phyloP scores from a whole-genome alignment of 257 asterid species.

The Solanum bulbocastanum region DNA sequence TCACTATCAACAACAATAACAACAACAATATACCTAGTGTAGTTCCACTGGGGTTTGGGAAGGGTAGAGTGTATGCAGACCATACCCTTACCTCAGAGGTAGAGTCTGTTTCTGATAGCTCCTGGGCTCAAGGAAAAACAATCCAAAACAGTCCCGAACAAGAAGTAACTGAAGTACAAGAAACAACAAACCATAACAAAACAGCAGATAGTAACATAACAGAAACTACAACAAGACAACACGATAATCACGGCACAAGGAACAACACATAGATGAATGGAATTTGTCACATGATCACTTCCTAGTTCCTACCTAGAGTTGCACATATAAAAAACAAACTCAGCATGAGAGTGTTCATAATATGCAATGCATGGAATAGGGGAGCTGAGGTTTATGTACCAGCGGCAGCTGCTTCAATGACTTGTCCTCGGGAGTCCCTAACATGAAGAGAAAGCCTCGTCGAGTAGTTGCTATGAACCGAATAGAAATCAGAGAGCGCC shows the following conservation, averaged over 20 bases:
- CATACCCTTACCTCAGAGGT: background rate
- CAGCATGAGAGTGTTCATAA: background rate
- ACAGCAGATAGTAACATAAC: background rate
- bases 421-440: constrained; percentile 27
- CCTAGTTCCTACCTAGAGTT: background rate
- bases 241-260: background rate
- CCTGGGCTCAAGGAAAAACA: background rate
- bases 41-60: background rate
- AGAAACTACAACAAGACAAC: background rate
- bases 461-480: constrained; percentile 8
- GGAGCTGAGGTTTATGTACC: constrained; percentile 13
- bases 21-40: background rate
- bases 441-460: constrained; percentile 24
- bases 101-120: background rate
- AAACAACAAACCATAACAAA: background rate
- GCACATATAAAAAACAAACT: background rate
- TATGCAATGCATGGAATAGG: background rate
- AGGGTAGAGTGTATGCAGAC: background rate
- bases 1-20: background rate
- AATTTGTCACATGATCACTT: background rate
- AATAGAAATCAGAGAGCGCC: constrained; percentile 34
- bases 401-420: constrained; percentile 37
- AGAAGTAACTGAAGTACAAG: background rate
- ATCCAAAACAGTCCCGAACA: background rate
- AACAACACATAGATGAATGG: background rate